Percentiles rank a stretch among this genome's conserved stretches.
Conservation (phyloP, 2,329 filamentous ascomycete genomes). For the Elsinoe perseae region DNA sequence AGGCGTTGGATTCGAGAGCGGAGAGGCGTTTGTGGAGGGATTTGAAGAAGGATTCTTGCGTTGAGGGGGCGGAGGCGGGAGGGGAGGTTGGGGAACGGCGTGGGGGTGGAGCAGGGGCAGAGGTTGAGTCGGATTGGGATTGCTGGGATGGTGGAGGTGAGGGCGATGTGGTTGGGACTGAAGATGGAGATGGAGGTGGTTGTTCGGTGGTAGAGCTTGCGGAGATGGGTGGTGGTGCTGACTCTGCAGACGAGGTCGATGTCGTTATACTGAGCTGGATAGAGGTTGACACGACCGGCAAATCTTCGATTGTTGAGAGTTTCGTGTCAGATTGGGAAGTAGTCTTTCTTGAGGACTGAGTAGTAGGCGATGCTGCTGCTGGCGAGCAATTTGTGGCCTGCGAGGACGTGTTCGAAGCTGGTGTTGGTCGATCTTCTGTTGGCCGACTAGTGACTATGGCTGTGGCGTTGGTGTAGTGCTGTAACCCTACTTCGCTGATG, state of each 20-base stretch:
- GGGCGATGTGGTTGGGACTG: background rate
- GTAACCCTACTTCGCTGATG: background rate
- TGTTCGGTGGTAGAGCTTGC: background rate
- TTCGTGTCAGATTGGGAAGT: slow-evolving; percentile 1
- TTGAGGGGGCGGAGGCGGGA: slow-evolving; percentile 53
- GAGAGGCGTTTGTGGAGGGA: slow-evolving; percentile 88
- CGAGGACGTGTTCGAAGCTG: slow-evolving; percentile 11
- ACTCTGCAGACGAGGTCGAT: background rate
- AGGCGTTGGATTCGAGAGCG: slow-evolving; percentile 85
- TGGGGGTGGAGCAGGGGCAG: background rate
- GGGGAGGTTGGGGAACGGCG: slow-evolving; percentile 3
- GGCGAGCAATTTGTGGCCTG: slow-evolving; percentile 9
- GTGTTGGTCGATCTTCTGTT: background rate
- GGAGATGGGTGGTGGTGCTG: background rate
- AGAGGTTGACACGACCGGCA: too few species aligned
- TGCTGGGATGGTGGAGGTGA: background rate
- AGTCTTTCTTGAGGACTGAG: background rate
- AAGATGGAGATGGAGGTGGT: background rate
- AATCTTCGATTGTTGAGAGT: background rate
- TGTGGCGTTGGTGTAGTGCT: slow-evolving; percentile 10
- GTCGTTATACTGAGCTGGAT: background rate
- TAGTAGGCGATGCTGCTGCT: slow-evolving; percentile 3
- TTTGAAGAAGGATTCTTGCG: slow-evolving; percentile 97
- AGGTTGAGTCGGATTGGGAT: background rate
- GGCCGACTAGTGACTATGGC: slow-evolving; percentile 3